Conservation (phyloP, 2,329 filamentous ascomycete species). For the Zymoseptoria brevis region DNA sequence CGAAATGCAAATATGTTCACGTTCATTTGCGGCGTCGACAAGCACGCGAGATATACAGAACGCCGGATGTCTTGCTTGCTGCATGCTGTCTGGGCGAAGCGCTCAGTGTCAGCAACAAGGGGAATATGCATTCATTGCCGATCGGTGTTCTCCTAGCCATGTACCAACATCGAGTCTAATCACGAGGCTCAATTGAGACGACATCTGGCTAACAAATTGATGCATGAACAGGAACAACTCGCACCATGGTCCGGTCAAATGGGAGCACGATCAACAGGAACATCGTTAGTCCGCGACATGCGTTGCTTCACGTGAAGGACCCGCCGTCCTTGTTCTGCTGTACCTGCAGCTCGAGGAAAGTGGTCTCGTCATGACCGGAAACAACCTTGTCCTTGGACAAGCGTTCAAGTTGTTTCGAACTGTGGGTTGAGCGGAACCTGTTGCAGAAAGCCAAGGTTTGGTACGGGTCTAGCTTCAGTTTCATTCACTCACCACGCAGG, state of each 20-base stretch:
- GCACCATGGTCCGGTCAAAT: too few relatives aligned
- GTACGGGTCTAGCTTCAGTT: background rate
- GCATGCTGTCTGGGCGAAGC: background rate
- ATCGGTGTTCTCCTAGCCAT: background rate
- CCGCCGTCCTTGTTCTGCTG: conserved; percentile 14
- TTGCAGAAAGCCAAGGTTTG: background rate
- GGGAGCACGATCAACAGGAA: background rate
- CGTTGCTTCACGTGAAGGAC: conserved; percentile 10
- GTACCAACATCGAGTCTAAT: background rate
- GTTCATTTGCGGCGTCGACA: background rate
- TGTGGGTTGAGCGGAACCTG: conserved; percentile 28
- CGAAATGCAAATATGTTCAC: background rate
- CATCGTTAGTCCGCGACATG: background rate
- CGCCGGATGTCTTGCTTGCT: background rate
- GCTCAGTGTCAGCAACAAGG: background rate
- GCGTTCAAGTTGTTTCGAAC: conserved; percentile 27
- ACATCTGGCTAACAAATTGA: too few relatives aligned
- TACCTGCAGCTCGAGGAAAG: conserved; percentile 18
- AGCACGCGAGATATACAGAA: background rate
- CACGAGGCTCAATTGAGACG: background rate
- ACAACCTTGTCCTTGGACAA: conserved; percentile 27
- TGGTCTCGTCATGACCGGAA: conserved; percentile 31
- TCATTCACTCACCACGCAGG: conserved; percentile 22
- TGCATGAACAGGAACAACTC: too few relatives aligned
- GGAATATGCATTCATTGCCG: background rate